Evolutionary conservation across 768 basidiomycete genomes (phyloP).

Genomic region (Naematelia aurantialba): DNA sequence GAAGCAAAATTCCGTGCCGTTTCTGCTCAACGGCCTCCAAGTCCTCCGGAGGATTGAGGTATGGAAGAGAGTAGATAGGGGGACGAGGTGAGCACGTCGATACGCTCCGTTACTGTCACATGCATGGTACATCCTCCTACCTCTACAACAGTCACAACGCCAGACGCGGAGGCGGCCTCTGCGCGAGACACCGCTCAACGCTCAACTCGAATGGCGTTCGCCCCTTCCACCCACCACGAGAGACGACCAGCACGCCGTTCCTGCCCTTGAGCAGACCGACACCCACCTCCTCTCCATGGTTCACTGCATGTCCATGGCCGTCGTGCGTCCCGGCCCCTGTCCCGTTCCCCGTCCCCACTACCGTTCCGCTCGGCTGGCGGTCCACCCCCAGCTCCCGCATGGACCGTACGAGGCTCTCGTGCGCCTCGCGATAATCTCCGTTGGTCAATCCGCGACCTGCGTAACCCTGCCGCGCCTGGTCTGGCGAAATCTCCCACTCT

Average conservation of each 20-base stretch:
- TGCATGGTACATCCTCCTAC: not conserved
- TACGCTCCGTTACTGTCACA: too few relatives aligned
- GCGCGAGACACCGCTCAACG: slow-evolving; percentile 41
- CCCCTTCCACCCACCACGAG: slow-evolving; percentile 29
- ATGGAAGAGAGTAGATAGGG: too few relatives aligned
- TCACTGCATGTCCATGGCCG: too few relatives aligned
- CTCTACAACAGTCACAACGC: not conserved
- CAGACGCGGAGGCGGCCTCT: slow-evolving; percentile 24
- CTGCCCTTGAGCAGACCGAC: slow-evolving; percentile 23
- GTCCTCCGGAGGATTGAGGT: too few relatives aligned
- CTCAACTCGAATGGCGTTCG: slow-evolving; percentile 42
- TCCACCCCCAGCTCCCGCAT: slow-evolving; percentile 15
- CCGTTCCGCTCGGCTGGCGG: slow-evolving; percentile 6
- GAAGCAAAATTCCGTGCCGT: not conserved
- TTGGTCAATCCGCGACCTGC: slow-evolving; percentile 25
- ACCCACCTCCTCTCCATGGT: slow-evolving; percentile 3
- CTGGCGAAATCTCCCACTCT: slow-evolving; percentile 30
- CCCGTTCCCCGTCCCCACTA: not conserved
- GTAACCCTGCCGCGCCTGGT: slow-evolving; percentile 1
- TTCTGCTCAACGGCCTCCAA: too few relatives aligned
- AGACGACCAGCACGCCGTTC: slow-evolving; percentile 21
- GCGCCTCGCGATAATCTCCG: slow-evolving; percentile 39
- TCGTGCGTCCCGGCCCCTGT: not conserved
- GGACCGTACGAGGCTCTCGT: slow-evolving; percentile 31
- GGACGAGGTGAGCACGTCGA: too few relatives aligned